Percentiles rank a stretch among this genome's conserved stretches.
phyloP scores from a whole-genome alignment of 2,329 filamentous ascomycete species.

The Trichophyton benhamiae region DNA sequence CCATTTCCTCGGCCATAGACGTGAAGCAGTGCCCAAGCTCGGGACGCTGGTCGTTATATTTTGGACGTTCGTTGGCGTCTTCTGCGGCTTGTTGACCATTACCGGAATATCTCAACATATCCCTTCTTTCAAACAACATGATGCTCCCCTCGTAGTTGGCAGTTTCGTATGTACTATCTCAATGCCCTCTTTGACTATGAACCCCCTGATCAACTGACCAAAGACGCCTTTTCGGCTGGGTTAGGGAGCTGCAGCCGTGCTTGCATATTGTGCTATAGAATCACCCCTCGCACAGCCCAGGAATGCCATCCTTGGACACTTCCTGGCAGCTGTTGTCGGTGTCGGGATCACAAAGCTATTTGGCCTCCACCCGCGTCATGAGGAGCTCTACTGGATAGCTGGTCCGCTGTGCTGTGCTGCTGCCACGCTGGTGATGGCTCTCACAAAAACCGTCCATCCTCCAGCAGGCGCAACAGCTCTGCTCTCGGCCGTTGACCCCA shows the following conservation, averaged over 20 bases:
- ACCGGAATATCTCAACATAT: conserved; percentile 45
- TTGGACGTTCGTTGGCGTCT: conserved; percentile 55
- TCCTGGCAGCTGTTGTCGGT: conserved; percentile 50
- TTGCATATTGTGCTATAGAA: conserved; percentile 60
- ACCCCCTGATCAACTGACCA: background rate
- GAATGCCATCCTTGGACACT: conserved; percentile 55
- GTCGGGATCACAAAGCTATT: conserved; percentile 55
- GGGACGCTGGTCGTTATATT: conserved; percentile 49
- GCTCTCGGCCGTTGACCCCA: conserved; percentile 50
- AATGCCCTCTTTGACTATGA: background rate
- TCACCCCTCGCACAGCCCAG: conserved; percentile 62
- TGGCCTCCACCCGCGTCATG: conserved; percentile 35
- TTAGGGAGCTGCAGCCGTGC: conserved; percentile 62
- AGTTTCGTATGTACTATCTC: conserved; percentile 50
- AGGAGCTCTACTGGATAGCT: conserved; percentile 49
- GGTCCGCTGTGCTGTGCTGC: conserved; percentile 54
- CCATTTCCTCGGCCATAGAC: conserved; percentile 55
- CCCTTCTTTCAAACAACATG: conserved; percentile 40
- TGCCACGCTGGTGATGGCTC: conserved; percentile 51
- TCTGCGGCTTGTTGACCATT: conserved; percentile 49
- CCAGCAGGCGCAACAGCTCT: conserved; percentile 64
- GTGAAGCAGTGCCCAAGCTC: conserved; percentile 25
- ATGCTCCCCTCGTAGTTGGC: conserved; percentile 51
- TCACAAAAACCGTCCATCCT: conserved; percentile 62
- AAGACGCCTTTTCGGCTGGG: background rate